Evolutionary conservation across 2,329 filamentous ascomycete species (phyloP).

Genomic region (Magnaporthiopsis rhizophila): DNA sequence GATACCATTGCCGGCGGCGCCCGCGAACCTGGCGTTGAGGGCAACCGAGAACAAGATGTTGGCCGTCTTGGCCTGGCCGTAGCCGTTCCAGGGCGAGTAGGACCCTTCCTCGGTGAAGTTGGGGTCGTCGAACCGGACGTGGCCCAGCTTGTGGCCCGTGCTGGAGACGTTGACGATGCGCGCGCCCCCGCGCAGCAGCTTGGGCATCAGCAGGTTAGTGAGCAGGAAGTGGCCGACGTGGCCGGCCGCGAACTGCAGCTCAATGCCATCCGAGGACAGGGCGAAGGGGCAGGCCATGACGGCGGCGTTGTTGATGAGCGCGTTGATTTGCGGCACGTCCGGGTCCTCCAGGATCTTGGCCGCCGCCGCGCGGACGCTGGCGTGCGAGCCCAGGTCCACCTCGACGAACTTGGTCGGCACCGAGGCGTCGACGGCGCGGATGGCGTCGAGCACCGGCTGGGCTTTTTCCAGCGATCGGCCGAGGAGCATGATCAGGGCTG

Average conservation of each 20-base stretch:
- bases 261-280: constrained; percentile 28
- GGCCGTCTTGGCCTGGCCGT: constrained; percentile 44
- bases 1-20: background rate
- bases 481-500: constrained; percentile 13
- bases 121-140: constrained; percentile 36
- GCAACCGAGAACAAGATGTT: constrained; percentile 37
- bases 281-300: constrained; percentile 24
- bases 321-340: constrained; percentile 23
- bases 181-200: constrained; percentile 20
- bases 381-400: constrained; percentile 29
- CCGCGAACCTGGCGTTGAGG: constrained; percentile 14
- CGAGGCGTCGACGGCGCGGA: constrained; percentile 23
- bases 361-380: constrained; percentile 27
- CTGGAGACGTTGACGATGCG: constrained; percentile 34
- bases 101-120: constrained; percentile 31
- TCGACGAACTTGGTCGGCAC: constrained; percentile 19
- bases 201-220: constrained; percentile 37
- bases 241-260: constrained; percentile 38
- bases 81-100: constrained; percentile 30
- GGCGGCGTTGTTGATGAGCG: constrained; percentile 34
- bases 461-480: constrained; percentile 2
- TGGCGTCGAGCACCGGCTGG: constrained; percentile 14
- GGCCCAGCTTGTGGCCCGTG: constrained; percentile 30
- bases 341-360: constrained; percentile 22
- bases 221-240: constrained; percentile 42